A percentile compares a stretch with the other conserved stretches of the same genome.
Conservation (phyloP, 1,284 basidiomycete species). For the Cutaneotrichosporon cyanovorans region DNA sequence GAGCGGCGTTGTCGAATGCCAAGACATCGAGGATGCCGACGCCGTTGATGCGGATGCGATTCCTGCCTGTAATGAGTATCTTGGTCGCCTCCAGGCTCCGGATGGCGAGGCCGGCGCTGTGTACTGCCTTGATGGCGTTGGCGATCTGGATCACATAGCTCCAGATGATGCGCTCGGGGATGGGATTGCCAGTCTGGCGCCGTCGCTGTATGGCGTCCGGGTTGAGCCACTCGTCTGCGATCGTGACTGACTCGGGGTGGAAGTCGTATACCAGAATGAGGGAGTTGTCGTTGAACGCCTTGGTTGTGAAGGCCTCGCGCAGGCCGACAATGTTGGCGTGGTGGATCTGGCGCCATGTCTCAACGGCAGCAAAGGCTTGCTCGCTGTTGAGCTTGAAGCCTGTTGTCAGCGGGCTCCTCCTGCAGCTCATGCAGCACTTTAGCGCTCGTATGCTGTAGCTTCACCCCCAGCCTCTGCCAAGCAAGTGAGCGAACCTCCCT, state of each 20-base stretch:
- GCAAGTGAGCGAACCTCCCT: too few species aligned
- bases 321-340: constrained; percentile 84
- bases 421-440: too few species aligned
- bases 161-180: constrained; percentile 85
- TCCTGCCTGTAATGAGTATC: constrained; percentile 80
- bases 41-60: constrained; percentile 72
- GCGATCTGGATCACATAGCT: constrained; percentile 87
- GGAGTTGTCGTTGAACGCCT: constrained; percentile 85
- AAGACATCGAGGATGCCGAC: constrained; percentile 81
- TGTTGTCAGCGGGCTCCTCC: constrained; percentile 48
- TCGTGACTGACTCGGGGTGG: constrained; percentile 74
- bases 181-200: constrained; percentile 35
- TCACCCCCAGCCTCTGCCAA: too few species aligned
- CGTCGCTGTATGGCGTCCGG: constrained; percentile 39
- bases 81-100: constrained; percentile 81
- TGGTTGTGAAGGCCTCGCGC: constrained; percentile 90
- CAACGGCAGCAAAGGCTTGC: constrained; percentile 71
- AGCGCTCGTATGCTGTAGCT: too few species aligned
- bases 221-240: constrained; percentile 60
- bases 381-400: constrained; percentile 78
- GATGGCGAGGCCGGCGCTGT: constrained; percentile 72
- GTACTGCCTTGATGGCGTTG: constrained; percentile 75
- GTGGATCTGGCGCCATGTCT: constrained; percentile 75
- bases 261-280: constrained; percentile 90
- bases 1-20: constrained; percentile 61